Base-by-base conservation (phyloP, 2,329 filamentous ascomycete genomes). In the Colletotrichum horii region DNA sequence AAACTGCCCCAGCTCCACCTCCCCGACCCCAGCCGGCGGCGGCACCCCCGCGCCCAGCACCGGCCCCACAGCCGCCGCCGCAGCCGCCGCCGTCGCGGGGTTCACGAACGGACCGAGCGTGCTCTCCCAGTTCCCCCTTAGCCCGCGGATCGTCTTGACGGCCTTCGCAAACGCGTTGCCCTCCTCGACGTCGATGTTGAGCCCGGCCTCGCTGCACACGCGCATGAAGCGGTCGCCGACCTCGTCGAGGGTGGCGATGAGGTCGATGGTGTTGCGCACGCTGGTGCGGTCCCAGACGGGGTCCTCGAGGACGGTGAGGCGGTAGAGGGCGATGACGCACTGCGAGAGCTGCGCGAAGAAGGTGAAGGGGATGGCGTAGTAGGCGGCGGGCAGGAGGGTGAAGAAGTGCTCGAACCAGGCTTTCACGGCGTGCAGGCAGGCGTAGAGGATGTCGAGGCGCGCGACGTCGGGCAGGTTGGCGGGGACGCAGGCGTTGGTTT, bases 231-330 rank as follows among this genome's bases (percentile, higher is more conserved):
- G 58, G 24, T 77, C 76, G 1, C 76, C 76, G 32, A 83, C 77
- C 19, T 78, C 79, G 34, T 80, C 78, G 36, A 80, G 76, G 24
- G 84, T 76, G n/a, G 76, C 74, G 7, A 85, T 73, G 22, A 87
- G 74, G 64, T 85, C 83, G n/a, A 86, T 68, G 7, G 79, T 79
- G 55, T 78, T 77, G 15, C 80, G 79, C 7, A 83, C 81, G 19
- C 79, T 80, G 12, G 78, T 76, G 3, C 84, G 80, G 79, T 86
- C 84, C 85, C 85, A 87, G 1, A 80, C 78, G 3, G 84, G 82
- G 61, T 86, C 84, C 60, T 86, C 83, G 9, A 83, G 70, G 5
- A 82, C 78, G 15, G 81, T 80, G 22, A 86, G 78, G 22, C 78
- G 80, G 74, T 82, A 82, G 8, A 86, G 79, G 7, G 82, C 76